Evolutionary conservation across 1,284 basidiomycete species (phyloP).

Genomic region (Psilocybe mexicana): DNA sequence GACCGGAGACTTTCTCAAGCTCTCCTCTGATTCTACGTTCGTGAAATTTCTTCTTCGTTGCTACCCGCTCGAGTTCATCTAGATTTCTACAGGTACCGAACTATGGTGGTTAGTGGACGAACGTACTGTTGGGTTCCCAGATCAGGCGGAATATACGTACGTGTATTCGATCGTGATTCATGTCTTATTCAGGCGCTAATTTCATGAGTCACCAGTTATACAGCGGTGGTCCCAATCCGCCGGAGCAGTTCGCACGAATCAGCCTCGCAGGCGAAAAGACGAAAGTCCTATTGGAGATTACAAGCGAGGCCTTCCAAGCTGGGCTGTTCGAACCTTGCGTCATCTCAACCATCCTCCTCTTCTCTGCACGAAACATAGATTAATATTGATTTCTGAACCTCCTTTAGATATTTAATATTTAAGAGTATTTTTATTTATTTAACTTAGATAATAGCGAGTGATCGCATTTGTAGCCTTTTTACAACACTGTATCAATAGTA

Average conservation of each 20-base stretch:
- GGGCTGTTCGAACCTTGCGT: slow-evolving; percentile 18
- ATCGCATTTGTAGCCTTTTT: no score
- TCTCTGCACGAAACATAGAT: slow-evolving; percentile 9
- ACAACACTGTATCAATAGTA: no score
- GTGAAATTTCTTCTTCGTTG: background rate
- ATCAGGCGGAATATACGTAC: slow-evolving; percentile 16
- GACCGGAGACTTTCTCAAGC: slow-evolving; percentile 23
- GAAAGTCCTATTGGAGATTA: slow-evolving; percentile 13
- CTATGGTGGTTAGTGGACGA: slow-evolving; percentile 14
- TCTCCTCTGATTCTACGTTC: slow-evolving; percentile 22
- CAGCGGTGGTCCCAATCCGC: slow-evolving; percentile 6
- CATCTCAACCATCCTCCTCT: slow-evolving; percentile 11
- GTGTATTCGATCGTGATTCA: background rate
- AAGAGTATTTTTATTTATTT: no score
- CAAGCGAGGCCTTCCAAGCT: slow-evolving; percentile 13
- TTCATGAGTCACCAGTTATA: background rate
- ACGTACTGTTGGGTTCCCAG: slow-evolving; percentile 18
- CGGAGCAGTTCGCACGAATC: slow-evolving; percentile 10
- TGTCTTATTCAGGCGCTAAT: background rate
- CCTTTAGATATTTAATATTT: no score
- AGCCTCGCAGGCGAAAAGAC: background rate
- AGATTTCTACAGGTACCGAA: slow-evolving; percentile 7
- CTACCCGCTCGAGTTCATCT: background rate
- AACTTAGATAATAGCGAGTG: no score
- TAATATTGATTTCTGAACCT: background rate